Evolutionary conservation across 164 flowering plant species (phyloP).

Genomic region (Liquidambar formosana): DNA sequence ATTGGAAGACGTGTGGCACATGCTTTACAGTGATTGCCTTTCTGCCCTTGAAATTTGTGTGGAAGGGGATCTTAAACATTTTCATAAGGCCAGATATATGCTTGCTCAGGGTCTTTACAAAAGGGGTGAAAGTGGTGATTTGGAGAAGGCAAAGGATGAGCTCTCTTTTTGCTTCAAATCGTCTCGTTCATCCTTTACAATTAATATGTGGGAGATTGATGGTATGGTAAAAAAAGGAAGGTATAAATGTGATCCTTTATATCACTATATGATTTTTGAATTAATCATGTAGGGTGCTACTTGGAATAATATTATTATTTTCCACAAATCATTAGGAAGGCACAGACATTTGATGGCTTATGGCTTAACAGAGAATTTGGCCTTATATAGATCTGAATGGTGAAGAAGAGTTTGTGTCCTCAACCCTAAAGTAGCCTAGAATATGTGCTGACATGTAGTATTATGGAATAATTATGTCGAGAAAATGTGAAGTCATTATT

Average conservation of each 20-base stretch:
- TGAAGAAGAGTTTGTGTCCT: background rate
- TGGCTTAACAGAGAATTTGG: too few species aligned
- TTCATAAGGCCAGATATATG: conserved; percentile 94
- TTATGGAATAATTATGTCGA: background rate
- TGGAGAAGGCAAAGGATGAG: conserved; percentile 89
- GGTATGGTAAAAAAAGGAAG: conserved; percentile 93
- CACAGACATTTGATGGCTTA: too few species aligned
- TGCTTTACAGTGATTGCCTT: conserved; percentile 85
- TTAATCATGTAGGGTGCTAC: too few species aligned
- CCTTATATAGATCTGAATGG: background rate
- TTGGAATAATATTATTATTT: background rate
- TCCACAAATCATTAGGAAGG: background rate
- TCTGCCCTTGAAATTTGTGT: conserved; percentile 82
- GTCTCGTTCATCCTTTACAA: conserved; percentile 90
- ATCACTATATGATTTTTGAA: background rate
- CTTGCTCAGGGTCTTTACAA: conserved; percentile 84
- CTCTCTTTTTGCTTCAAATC: conserved; percentile 97
- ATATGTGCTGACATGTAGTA: background rate
- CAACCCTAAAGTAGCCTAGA: background rate
- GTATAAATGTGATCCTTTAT: conserved; percentile 34
- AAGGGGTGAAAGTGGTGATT: conserved; percentile 66
- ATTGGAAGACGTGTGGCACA: conserved; percentile 60
- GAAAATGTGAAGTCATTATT: background rate
- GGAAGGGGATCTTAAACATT: conserved; percentile 98
- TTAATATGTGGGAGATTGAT: conserved; percentile 99